These are phyloP conservation scores for Psilocybe tampanensis DNA, from an alignment of 768 basidiomycete species.

Conservation along the genomic window DNA sequence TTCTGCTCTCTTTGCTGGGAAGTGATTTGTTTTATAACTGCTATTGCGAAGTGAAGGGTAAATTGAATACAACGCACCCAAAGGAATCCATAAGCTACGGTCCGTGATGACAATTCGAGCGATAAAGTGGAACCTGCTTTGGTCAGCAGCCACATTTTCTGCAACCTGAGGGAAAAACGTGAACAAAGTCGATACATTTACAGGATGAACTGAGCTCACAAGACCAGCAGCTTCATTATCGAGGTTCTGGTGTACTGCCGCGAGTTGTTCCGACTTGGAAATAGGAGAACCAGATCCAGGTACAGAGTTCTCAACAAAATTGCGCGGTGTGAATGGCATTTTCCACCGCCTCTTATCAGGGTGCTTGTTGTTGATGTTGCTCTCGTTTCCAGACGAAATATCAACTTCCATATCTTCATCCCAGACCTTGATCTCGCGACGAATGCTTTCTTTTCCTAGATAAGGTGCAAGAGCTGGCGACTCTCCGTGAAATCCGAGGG, in stretches of 20 bases:
- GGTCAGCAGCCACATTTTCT: constrained; percentile 15
- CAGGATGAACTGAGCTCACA: background rate
- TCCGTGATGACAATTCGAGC: constrained; percentile 50
- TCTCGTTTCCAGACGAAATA: constrained; percentile 26
- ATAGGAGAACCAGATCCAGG: background rate
- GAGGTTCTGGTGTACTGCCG: background rate
- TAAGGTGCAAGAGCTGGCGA: constrained; percentile 52
- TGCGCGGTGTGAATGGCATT: constrained; percentile 39
- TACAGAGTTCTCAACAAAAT: constrained; percentile 9
- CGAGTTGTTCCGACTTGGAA: background rate
- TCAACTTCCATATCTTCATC: constrained; percentile 40
- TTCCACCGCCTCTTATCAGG: constrained; percentile 30
- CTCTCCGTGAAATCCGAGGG: constrained; percentile 51
- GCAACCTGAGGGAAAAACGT: background rate
- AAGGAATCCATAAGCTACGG: constrained; percentile 47
- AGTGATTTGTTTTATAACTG: background rate
- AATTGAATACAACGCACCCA: constrained; percentile 31
- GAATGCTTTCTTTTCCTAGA: constrained; percentile 43
- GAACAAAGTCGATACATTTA: background rate
- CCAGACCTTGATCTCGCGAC: constrained; percentile 45
- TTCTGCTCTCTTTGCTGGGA: constrained; percentile 31
- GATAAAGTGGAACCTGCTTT: constrained; percentile 51
- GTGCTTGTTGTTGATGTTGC: background rate
- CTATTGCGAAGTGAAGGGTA: background rate
- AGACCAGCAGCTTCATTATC: background rate